A percentile compares a stretch with the other conserved stretches of the same genome.
These are phyloP conservation scores for Lachancea lanzarotensis DNA, from an alignment of 805 yeast species.

Conservation along the genomic window DNA sequence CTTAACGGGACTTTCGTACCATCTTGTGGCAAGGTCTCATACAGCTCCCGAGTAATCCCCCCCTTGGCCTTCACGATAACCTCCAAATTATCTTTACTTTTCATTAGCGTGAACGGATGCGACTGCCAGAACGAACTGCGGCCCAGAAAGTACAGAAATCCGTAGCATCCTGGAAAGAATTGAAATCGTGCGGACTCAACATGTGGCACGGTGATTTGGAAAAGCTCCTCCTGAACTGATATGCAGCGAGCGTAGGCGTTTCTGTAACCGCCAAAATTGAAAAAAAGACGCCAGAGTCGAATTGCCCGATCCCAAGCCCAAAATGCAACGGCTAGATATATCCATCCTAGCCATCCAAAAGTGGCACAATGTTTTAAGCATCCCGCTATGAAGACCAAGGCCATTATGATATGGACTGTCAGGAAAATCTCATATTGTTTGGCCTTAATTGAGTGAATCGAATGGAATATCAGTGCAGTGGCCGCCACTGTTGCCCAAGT, in stretches of 20 bases:
- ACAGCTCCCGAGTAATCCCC: constrained; percentile 39
- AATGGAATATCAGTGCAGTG: constrained; percentile 28
- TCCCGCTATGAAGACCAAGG: constrained; percentile 38
- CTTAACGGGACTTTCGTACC: constrained; percentile 27
- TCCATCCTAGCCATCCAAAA: constrained; percentile 39
- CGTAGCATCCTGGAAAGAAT: constrained; percentile 13
- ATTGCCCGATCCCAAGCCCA: constrained; percentile 40
- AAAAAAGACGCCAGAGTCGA: constrained; percentile 31
- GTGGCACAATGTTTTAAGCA: constrained; percentile 43
- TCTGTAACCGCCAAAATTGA: constrained; percentile 15
- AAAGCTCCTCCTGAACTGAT: constrained; percentile 7
- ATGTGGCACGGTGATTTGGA: constrained; percentile 6
- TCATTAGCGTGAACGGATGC: constrained; percentile 51
- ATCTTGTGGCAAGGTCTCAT: constrained; percentile 25
- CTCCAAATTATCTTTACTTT: constrained; percentile 33
- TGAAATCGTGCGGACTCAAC: background rate
- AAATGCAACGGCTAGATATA: constrained; percentile 33
- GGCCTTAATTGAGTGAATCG: constrained; percentile 29
- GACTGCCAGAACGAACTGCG: constrained; percentile 43
- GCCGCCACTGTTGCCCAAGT: constrained; percentile 15
- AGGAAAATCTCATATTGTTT: constrained; percentile 42
- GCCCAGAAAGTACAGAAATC: constrained; percentile 6
- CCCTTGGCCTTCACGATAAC: constrained; percentile 41
- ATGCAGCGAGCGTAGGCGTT: constrained; percentile 5
- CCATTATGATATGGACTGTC: constrained; percentile 37